A percentile compares a stretch with the other conserved stretches of the same genome.
Conservation (phyloP, 2,329 filamentous ascomycete species). For the Trichoderma endophyticum region DNA sequence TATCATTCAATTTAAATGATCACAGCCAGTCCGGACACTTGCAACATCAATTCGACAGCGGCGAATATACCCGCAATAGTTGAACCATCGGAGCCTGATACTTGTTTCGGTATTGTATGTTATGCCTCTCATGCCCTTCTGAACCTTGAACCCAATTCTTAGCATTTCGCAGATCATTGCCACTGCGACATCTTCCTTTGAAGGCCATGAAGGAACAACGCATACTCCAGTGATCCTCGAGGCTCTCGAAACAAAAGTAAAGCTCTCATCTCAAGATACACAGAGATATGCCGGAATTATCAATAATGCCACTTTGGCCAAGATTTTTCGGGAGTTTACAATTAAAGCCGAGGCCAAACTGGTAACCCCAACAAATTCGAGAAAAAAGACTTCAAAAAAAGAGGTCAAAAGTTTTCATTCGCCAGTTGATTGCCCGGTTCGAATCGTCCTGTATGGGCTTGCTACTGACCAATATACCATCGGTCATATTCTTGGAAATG, state of each 20-base stretch:
- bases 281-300: neutral
- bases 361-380: neutral
- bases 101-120: neutral
- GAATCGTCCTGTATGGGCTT: neutral
- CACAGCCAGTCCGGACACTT: neutral
- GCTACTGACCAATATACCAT: neutral
- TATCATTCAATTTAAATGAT: neutral
- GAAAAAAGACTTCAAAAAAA: neutral
- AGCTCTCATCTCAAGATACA: neutral
- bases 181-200: neutral
- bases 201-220: neutral
- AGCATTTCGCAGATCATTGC: neutral
- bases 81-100: neutral
- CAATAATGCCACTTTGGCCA: neutral
- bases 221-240: neutral
- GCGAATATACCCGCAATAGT: neutral
- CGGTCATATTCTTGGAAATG: neutral
- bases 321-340: neutral
- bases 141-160: neutral
- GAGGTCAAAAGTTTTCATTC: fast-evolving
- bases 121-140: neutral
- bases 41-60: neutral
- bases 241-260: neutral
- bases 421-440: neutral
- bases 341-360: neutral